phyloP scores from a whole-genome alignment of 768 basidiomycete genomes.

The Podaxis sp. region DNA sequence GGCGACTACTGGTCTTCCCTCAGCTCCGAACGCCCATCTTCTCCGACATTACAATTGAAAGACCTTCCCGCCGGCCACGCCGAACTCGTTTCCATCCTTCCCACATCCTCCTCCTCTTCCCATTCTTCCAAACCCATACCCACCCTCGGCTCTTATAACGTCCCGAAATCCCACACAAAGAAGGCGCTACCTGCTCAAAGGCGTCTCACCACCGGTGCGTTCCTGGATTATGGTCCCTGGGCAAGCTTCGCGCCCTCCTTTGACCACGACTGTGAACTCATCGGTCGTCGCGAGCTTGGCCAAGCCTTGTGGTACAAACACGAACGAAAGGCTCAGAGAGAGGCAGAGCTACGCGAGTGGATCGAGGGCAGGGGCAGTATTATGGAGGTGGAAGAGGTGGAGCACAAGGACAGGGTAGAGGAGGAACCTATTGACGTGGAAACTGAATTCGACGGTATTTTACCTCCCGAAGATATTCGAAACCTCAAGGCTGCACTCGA shows the following conservation, averaged over 20 bases:
- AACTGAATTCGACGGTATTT: slow-evolving; percentile 48
- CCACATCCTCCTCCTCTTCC: slow-evolving; percentile 55
- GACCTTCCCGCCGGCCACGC: slow-evolving; percentile 64
- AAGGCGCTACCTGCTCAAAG: slow-evolving; percentile 49
- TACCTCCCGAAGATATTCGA: slow-evolving; percentile 55
- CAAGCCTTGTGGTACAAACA: slow-evolving; percentile 56
- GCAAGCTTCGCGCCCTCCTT: slow-evolving; percentile 79
- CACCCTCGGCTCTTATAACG: slow-evolving; percentile 60
- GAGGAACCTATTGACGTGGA: slow-evolving; percentile 31
- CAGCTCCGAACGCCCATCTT: slow-evolving; percentile 41
- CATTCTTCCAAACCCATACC: slow-evolving; percentile 34
- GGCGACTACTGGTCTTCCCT: slow-evolving; percentile 83
- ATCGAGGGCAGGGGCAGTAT: slow-evolving; percentile 27
- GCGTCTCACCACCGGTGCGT: slow-evolving; percentile 60
- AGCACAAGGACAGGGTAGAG: slow-evolving; percentile 19
- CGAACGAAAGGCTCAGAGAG: slow-evolving; percentile 35
- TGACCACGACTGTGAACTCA: slow-evolving; percentile 73
- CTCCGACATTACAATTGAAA: slow-evolving; percentile 41
- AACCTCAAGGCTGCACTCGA: slow-evolving; percentile 61
- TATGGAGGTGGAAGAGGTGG: slow-evolving; percentile 26
- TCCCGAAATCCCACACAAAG: slow-evolving; percentile 37
- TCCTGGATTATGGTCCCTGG: slow-evolving; percentile 78
- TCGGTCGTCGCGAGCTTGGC: slow-evolving; percentile 62
- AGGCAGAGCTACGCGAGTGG: slow-evolving; percentile 26
- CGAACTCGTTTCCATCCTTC: slow-evolving; percentile 74